phyloP scores from a whole-genome alignment of 441 rosid species.

The Euphorbia corollata region DNA sequence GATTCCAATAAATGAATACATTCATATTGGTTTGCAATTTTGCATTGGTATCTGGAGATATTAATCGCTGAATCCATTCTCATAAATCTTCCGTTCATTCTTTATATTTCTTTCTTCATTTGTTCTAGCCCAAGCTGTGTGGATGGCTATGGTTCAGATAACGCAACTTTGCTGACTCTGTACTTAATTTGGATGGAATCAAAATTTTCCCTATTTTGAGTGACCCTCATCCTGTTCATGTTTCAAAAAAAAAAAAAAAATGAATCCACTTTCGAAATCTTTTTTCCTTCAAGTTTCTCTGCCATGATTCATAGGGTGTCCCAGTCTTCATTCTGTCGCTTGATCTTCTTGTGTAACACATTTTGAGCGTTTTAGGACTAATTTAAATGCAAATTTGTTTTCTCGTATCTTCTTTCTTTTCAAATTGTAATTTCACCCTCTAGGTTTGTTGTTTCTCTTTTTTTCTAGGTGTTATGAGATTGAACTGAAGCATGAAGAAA shows the following conservation, averaged over 20 bases:
- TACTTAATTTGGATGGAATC: background rate
- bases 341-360: too few species aligned
- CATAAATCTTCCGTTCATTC: background rate
- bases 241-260: background rate
- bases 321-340: too few species aligned
- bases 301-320: too few species aligned
- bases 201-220: background rate
- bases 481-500: slow-evolving; percentile 87
- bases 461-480: slow-evolving; percentile 66
- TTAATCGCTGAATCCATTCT: background rate
- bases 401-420: too few species aligned
- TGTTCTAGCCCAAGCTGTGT: background rate
- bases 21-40: background rate
- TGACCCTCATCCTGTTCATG: background rate
- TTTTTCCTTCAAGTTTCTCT: too few species aligned
- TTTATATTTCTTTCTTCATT: background rate
- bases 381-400: too few species aligned
- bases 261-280: too few species aligned
- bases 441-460: slow-evolving; percentile 11
- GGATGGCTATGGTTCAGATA: background rate
- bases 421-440: slow-evolving; percentile 8
- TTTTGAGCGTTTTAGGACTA: too few species aligned
- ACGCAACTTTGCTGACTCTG: background rate
- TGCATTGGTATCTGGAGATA: background rate
- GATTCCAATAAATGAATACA: background rate